A percentile compares a stretch with the other conserved stretches of the same genome.
Evolutionary conservation across 2,329 filamentous ascomycete species (phyloP).

Genomic region (Phialophora chinensis): DNA sequence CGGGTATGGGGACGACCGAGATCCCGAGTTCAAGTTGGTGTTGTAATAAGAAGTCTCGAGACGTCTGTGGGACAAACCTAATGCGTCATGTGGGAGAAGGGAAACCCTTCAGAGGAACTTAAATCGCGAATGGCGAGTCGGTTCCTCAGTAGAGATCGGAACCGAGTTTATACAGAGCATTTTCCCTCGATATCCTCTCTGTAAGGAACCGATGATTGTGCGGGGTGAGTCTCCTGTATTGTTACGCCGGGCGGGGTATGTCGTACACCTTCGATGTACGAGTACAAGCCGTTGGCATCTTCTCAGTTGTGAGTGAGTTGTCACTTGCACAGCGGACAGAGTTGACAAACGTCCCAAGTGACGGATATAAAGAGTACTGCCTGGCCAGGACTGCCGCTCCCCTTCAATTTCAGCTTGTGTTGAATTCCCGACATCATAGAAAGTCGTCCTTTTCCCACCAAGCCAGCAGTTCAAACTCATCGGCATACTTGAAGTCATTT

Average conservation of each 20-base stretch:
- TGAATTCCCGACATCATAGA: background rate
- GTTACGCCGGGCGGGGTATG: background rate
- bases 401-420: background rate
- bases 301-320: constrained; percentile 1
- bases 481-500: background rate
- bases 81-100: background rate
- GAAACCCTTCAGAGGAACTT: background rate
- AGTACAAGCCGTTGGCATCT: background rate
- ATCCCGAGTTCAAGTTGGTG: constrained; percentile 67
- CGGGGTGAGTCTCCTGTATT: background rate
- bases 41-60: constrained; percentile 49
- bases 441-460: background rate
- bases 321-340: background rate
- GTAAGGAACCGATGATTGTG: background rate
- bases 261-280: background rate
- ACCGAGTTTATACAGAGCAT: background rate
- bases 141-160: background rate
- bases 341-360: background rate
- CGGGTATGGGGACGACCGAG: constrained; percentile 67
- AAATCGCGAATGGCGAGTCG: background rate
- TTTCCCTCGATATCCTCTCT: background rate
- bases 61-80: background rate
- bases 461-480: background rate
- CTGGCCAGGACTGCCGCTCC: background rate
- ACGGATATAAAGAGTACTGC: background rate